Evolutionary conservation across 208 protist genomes (phyloP), one percentile per base, ranked within the genome.

Genomic region (Crithidia expoeki): DNA sequence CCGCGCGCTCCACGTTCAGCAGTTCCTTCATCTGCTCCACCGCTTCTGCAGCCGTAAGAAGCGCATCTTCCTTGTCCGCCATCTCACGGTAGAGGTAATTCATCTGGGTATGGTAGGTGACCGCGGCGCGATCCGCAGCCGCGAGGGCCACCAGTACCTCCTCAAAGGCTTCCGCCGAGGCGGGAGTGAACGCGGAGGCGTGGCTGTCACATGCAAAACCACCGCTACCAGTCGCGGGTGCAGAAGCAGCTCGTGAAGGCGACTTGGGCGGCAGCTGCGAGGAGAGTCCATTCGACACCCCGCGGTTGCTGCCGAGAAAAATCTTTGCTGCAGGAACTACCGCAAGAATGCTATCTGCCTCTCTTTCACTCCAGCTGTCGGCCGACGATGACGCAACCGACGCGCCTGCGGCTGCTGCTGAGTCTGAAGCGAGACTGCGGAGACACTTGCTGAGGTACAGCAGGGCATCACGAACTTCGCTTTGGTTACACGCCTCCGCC

Each of bases 81-180:
- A 94, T 79, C 55, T 92, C 90, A 12, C 85, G 19, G 28, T 88
- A 62, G 0, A 82, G 60, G 38, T 62, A 79, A 40, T 88, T 86
- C 81, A 89, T 84, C 50, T 93, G 90, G 2, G 86, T 86, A 68
- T 89, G 80, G 71, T 93, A 92, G 44, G 76, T 81, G 9, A 81
- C 80, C 4, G 88, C 87, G 7, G 87, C 74, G 12, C 78, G 73
- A 67, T 96, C 90, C n/a, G 86, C 86, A 16, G 88, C 85, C 1
- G 81, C 71, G 12, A 95, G 66, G 21, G 80, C 80, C 10, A 55
- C 68, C 7, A 95, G 50, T 1, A 95, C 53, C 40, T 93, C 90
- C 42, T 64, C 58, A 44, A 36, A 64, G 27, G 58, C 58, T 27
- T 89, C 76, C 19, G 78, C 56, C 25, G 83, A 74, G 46, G 44